phyloP scores from a whole-genome alignment of 208 protist genomes.

The Herpetomonas samuelpessoai region DNA sequence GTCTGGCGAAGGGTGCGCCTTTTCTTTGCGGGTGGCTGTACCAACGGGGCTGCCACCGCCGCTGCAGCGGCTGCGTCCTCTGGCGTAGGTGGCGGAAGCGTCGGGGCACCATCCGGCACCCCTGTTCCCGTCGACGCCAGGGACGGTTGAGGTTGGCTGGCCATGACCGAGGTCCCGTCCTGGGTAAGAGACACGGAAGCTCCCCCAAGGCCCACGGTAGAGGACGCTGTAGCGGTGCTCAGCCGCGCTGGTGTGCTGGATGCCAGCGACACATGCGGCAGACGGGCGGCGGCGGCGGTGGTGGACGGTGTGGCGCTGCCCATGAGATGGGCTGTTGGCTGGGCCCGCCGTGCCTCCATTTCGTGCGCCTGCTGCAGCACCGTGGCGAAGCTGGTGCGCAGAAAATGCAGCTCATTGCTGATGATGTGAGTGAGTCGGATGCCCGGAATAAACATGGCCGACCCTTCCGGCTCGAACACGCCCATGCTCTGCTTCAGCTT shows the following conservation, averaged over 20 bases:
- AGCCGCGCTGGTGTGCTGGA: too few species aligned
- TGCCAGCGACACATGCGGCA: neutral
- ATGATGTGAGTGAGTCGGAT: conserved; percentile 87
- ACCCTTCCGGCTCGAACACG: conserved; percentile 69
- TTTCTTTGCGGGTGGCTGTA: conserved; percentile 70
- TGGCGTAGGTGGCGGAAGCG: conserved; percentile 7
- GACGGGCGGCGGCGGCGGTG: conserved; percentile 10
- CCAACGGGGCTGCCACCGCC: conserved; percentile 4
- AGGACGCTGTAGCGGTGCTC: too few species aligned
- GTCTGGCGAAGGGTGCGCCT: conserved; percentile 78
- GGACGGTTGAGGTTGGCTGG: too few species aligned
- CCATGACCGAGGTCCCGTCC: too few species aligned
- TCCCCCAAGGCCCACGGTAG: too few species aligned
- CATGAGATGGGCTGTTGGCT: conserved; percentile 19
- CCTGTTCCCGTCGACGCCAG: too few species aligned
- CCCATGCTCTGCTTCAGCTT: conserved; percentile 83
- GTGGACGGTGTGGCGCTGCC: conserved; percentile 7
- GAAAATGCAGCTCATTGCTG: conserved; percentile 73
- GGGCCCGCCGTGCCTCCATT: conserved; percentile 55
- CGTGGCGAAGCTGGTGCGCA: conserved; percentile 66
- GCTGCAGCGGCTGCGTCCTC: neutral
- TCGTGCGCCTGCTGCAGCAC: conserved; percentile 67
- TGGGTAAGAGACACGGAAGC: too few species aligned
- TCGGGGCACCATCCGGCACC: too few species aligned
- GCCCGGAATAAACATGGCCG: conserved; percentile 79